Conservation (phyloP, 192 early-diverging fungal genomes). For the Umbelopsis ramanniana region DNA sequence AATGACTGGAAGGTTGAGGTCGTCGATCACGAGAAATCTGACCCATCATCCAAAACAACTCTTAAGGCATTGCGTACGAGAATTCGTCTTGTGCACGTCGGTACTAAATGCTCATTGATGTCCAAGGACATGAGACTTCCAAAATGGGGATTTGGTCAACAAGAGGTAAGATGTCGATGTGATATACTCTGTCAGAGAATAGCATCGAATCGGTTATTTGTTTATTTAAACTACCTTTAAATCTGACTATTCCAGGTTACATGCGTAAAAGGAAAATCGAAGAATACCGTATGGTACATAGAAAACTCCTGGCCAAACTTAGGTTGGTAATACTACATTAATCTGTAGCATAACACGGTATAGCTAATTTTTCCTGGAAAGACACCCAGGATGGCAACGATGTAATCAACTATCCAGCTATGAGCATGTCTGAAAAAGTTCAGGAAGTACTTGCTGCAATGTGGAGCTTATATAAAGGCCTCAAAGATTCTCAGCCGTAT, state of each 20-base stretch:
- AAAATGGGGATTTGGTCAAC: constrained; percentile 92
- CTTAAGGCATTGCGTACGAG: constrained; percentile 67
- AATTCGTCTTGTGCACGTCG: constrained; percentile 76
- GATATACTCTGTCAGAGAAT: too few relatives aligned
- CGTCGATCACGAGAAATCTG: constrained; percentile 55
- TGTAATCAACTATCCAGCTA: constrained; percentile 62
- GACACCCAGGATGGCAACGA: constrained; percentile 56
- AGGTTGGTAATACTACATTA: background rate
- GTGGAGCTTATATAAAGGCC: constrained; percentile 82
- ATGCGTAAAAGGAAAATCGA: constrained; percentile 67
- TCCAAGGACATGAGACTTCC: constrained; percentile 82
- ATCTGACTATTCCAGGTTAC: constrained; percentile 70
- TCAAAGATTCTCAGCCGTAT: constrained; percentile 86
- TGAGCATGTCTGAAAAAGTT: constrained; percentile 84
- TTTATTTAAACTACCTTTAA: too few relatives aligned
- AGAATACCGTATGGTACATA: constrained; percentile 79
- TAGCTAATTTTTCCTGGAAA: background rate
- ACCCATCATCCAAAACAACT: constrained; percentile 47
- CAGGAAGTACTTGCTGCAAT: constrained; percentile 87
- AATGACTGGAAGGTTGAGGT: constrained; percentile 91
- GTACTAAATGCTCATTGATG: constrained; percentile 80
- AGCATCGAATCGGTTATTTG: too few relatives aligned
- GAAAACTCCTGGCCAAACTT: constrained; percentile 31
- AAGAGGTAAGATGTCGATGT: constrained; percentile 74
- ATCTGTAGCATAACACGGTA: background rate